phyloP scores from a whole-genome alignment of 129 eudicot species.

The Pseudognaphalium luteoalbum region DNA sequence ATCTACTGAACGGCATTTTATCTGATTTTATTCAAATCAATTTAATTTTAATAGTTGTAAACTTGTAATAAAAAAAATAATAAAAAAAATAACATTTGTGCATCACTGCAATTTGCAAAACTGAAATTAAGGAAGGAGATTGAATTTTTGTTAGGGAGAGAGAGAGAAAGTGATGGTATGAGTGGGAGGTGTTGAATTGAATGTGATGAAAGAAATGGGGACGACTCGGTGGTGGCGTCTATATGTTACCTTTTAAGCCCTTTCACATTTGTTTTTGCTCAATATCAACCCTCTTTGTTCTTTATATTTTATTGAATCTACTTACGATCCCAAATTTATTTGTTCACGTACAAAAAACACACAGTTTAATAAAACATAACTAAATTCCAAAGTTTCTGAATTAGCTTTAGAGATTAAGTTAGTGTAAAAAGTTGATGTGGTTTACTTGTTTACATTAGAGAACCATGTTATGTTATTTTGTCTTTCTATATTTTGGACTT shows the following conservation, averaged over 20 bases:
- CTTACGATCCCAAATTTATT: too few relatives aligned
- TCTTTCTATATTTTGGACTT: too few relatives aligned
- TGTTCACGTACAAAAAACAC: too few relatives aligned
- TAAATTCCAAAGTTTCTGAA: too few relatives aligned
- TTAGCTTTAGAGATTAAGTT: too few relatives aligned
- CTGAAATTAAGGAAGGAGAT: conserved; percentile 4
- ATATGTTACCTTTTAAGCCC: conserved; percentile 9
- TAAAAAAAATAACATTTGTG: neutral
- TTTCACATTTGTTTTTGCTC: neutral
- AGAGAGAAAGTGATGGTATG: conserved; percentile 28
- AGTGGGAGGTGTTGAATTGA: conserved; percentile 30
- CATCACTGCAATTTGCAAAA: conserved; percentile 2
- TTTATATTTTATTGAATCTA: neutral
- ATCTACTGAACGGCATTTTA: conserved; percentile 77
- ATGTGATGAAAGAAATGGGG: conserved; percentile 22
- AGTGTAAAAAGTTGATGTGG: too few relatives aligned
- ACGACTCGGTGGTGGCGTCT: conserved; percentile 19
- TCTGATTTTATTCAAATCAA: neutral
- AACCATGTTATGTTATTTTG: too few relatives aligned
- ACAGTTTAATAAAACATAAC: too few relatives aligned
- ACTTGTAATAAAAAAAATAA: too few relatives aligned
- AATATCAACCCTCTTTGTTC: neutral
- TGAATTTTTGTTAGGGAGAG: too few relatives aligned
- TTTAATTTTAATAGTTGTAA: neutral
- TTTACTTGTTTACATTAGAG: too few relatives aligned